Percentiles rank a stretch among this genome's conserved stretches.
Evolutionary conservation across 2,329 filamentous ascomycete genomes (phyloP).

Genomic region (Aspergillus viridinutans): DNA sequence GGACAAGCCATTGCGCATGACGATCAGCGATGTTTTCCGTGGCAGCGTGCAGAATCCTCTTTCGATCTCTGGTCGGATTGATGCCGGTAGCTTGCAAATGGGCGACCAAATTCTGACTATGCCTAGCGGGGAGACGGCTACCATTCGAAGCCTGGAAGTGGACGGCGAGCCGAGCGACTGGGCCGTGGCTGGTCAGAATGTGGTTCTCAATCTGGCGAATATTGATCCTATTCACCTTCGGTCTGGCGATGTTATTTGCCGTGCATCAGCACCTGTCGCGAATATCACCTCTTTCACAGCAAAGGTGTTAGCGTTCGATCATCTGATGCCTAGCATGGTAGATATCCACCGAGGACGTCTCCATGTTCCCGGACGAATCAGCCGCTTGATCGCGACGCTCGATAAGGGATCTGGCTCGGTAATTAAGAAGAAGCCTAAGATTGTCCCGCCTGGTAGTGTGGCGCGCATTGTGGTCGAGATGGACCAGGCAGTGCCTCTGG

Average conservation of each 20-base stretch:
- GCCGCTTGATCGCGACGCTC: slow-evolving; percentile 65
- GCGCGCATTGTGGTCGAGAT: slow-evolving; percentile 74
- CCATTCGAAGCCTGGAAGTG: slow-evolving; percentile 75
- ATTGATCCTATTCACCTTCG: slow-evolving; percentile 80
- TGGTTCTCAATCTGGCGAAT: slow-evolving; percentile 75
- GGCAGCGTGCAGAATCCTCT: slow-evolving; percentile 74
- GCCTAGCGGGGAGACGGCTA: slow-evolving; percentile 75
- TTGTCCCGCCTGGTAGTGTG: slow-evolving; percentile 74
- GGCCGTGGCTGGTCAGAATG: slow-evolving; percentile 89
- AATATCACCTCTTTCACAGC: slow-evolving; percentile 71
- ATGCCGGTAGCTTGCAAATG: slow-evolving; percentile 75
- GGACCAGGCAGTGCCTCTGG: slow-evolving; percentile 70
- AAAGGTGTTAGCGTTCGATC: slow-evolving; percentile 85
- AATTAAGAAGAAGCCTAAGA: slow-evolving; percentile 76
- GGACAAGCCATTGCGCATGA: slow-evolving; percentile 76
- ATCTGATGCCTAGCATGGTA: slow-evolving; percentile 80
- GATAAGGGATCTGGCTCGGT: slow-evolving; percentile 75
- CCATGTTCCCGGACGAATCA: slow-evolving; percentile 71
- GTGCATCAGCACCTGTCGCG: slow-evolving; percentile 60
- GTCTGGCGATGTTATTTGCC: slow-evolving; percentile 82
- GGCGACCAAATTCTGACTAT: slow-evolving; percentile 77
- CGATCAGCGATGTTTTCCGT: slow-evolving; percentile 81
- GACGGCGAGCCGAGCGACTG: slow-evolving; percentile 72
- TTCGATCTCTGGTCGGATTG: slow-evolving; percentile 80
- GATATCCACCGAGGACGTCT: slow-evolving; percentile 85